A percentile compares a stretch with the other conserved stretches of the same genome.
Evolutionary conservation across 2,329 filamentous ascomycete species (phyloP).

Genomic region (Podosphaera xanthii): DNA sequence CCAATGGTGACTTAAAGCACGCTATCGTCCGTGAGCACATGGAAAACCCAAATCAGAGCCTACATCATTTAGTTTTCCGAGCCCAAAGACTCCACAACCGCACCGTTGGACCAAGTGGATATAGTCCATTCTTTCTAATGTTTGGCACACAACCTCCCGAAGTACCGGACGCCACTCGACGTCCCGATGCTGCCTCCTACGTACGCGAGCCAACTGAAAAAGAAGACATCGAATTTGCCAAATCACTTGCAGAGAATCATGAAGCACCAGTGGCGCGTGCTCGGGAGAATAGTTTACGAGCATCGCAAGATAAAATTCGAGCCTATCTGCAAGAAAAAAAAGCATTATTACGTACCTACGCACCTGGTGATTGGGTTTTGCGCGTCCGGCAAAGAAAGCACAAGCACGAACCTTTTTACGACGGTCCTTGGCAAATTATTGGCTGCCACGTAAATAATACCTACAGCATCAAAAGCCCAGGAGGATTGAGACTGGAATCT

Average conservation of each 20-base stretch:
- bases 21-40: background rate
- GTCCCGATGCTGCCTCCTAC: background rate
- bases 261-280: background rate
- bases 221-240: background rate
- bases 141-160: slow-evolving; percentile 1
- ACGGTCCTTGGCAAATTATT: background rate
- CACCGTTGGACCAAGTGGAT: background rate
- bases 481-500: background rate
- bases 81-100: background rate
- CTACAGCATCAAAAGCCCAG: background rate
- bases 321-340: background rate
- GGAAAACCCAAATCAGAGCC: background rate
- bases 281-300: background rate
- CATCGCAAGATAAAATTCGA: background rate
- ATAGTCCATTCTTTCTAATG: background rate
- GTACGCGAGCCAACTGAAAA: background rate
- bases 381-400: background rate
- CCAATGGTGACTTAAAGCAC: background rate
- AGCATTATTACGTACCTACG: background rate
- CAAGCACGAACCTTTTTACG: background rate
- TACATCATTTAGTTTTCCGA: background rate
- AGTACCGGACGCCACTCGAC: background rate
- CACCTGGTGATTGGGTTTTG: background rate
- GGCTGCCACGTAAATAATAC: background rate
- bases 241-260: background rate